Conservation (phyloP, 495 filamentous ascomycete genomes). For the Echria macrotheca region DNA sequence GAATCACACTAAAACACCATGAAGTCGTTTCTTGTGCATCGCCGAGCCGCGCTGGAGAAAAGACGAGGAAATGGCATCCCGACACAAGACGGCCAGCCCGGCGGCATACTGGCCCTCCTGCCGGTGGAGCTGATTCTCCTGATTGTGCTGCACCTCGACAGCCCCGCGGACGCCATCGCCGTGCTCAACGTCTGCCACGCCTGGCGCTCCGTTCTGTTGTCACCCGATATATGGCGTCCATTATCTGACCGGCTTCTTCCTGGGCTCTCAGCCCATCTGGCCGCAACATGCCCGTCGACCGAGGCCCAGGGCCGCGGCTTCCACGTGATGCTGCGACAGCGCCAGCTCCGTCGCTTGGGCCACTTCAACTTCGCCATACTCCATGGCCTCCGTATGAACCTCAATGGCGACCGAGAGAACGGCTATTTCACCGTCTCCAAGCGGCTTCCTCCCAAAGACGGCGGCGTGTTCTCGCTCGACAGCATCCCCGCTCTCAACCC, state of each 20-base stretch:
- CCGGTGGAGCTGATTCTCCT: slow-evolving; percentile 5
- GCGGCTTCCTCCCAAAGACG: background rate
- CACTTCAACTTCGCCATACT: background rate
- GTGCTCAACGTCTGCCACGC: slow-evolving; percentile 10
- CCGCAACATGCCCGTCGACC: background rate
- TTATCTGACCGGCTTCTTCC: slow-evolving; percentile 3
- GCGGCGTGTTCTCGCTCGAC: slow-evolving; percentile 3
- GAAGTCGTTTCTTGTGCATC: too few species aligned
- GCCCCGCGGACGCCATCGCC: slow-evolving; percentile 6
- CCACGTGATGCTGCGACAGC: background rate
- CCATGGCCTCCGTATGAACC: background rate
- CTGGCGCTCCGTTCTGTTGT: slow-evolving; percentile 8
- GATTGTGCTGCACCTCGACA: slow-evolving; percentile 5
- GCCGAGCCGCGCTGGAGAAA: too few species aligned
- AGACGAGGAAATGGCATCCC: too few species aligned
- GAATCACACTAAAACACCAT: too few species aligned
- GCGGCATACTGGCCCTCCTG: too few species aligned
- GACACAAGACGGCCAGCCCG: too few species aligned
- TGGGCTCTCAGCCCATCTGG: background rate
- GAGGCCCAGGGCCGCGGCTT: background rate
- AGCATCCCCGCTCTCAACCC: background rate
- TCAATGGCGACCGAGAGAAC: background rate
- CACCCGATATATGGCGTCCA: slow-evolving; percentile 8
- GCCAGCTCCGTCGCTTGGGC: slow-evolving; percentile 1
- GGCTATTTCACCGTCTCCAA: background rate